phyloP scores from a whole-genome alignment of 2,329 filamentous ascomycete species.

The Colletotrichum chlorophyti region DNA sequence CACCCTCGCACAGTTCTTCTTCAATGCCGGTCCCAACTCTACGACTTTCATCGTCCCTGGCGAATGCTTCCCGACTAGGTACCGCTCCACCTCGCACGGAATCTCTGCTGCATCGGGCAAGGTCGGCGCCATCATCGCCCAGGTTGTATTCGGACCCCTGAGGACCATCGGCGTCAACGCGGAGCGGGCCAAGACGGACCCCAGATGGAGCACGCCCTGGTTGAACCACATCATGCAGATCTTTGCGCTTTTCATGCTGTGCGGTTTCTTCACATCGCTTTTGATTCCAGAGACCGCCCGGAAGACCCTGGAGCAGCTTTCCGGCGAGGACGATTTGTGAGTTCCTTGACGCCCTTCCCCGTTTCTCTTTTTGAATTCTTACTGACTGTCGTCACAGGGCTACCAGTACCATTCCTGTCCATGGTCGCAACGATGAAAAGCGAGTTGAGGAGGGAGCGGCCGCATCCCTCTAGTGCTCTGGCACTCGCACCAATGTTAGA shows the following conservation, averaged over 20 bases:
- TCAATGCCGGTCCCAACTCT: conserved; percentile 59
- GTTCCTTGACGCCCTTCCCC: background rate
- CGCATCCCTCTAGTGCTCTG: conserved; percentile 1
- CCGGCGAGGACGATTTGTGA: conserved; percentile 43
- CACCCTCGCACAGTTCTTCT: conserved; percentile 15
- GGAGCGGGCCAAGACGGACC: conserved; percentile 43
- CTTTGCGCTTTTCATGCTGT: conserved; percentile 56
- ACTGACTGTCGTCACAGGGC: conserved; percentile 3
- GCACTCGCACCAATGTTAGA: too few species aligned
- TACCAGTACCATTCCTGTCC: conserved; percentile 10
- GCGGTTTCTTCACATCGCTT: conserved; percentile 49
- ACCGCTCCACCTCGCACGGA: conserved; percentile 67
- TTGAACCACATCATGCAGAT: conserved; percentile 30
- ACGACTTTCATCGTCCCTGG: conserved; percentile 70
- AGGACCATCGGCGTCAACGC: conserved; percentile 48
- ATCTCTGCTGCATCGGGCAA: conserved; percentile 68
- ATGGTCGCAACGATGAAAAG: conserved; percentile 26
- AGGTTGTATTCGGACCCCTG: conserved; percentile 55
- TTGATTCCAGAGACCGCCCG: conserved; percentile 49
- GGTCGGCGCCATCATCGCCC: conserved; percentile 59
- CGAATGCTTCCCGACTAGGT: conserved; percentile 69
- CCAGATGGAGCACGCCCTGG: conserved; percentile 27
- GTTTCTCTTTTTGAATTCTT: background rate
- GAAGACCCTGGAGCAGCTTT: conserved; percentile 57
- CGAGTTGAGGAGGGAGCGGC: conserved; percentile 19